Evolutionary conservation across 2,329 filamentous ascomycete genomes (phyloP).

Genomic region (Fusarium sp.): DNA sequence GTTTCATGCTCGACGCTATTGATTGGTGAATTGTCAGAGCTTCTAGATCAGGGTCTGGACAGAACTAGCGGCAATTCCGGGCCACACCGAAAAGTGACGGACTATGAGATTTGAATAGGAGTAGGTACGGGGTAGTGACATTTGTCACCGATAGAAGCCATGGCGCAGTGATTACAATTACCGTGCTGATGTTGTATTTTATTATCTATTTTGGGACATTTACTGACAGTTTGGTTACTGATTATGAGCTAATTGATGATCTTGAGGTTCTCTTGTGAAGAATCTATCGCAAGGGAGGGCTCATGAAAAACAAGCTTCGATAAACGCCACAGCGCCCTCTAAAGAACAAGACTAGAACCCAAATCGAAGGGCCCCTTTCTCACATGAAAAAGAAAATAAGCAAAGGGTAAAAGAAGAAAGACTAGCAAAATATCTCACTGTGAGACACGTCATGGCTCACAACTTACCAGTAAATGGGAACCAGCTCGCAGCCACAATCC

Average conservation of each 20-base stretch:
- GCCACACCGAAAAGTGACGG: neutral
- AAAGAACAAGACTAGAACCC: neutral
- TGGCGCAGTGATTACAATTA: neutral
- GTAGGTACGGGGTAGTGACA: neutral
- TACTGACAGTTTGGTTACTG: neutral
- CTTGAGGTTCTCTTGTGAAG: accelerated
- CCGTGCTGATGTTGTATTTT: neutral
- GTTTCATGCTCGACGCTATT: neutral
- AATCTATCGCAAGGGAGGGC: neutral
- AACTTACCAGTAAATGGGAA: neutral
- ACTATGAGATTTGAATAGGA: neutral
- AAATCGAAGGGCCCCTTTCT: neutral
- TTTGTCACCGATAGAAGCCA: neutral
- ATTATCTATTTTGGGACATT: neutral
- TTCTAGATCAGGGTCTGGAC: constrained; percentile 1
- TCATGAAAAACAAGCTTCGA: neutral
- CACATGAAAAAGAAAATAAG: too few species aligned
- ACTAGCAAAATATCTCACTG: neutral
- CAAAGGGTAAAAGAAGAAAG: neutral
- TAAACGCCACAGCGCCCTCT: neutral
- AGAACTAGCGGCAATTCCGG: neutral
- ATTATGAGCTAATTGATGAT: neutral
- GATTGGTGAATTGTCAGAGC: neutral
- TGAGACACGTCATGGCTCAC: neutral
- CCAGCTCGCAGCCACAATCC: neutral